phyloP scores from a whole-genome alignment of 768 basidiomycete genomes.

The Pleurotus salmoneostramineus region DNA sequence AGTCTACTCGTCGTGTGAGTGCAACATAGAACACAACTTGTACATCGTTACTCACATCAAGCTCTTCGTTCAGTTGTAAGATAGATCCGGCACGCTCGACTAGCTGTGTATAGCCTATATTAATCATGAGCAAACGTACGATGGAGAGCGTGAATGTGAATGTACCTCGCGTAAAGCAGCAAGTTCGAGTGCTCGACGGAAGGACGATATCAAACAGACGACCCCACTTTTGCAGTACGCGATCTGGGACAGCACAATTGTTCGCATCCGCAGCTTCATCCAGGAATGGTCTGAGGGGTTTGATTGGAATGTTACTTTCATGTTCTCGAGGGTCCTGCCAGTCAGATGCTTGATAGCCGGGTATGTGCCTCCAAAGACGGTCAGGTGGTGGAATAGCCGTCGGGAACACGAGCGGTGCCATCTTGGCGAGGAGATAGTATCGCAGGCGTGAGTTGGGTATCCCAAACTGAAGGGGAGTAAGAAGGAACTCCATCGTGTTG shows the following conservation, averaged over 20 bases:
- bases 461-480: conserved; percentile 76
- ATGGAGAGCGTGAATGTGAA: not conserved
- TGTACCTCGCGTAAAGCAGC: conserved; percentile 79
- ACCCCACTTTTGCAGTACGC: conserved; percentile 70
- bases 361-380: conserved; percentile 49
- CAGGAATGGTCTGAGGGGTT: not conserved
- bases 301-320: not conserved
- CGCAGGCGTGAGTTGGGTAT: conserved; percentile 81
- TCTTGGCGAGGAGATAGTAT: conserved; percentile 75
- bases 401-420: conserved; percentile 33
- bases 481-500: conserved; percentile 51
- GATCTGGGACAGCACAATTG: conserved; percentile 46
- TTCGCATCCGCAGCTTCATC: not conserved
- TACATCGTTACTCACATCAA: conserved; percentile 45
- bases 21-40: not conserved
- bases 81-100: conserved; percentile 79
- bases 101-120: conserved; percentile 66
- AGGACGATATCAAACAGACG: conserved; percentile 76
- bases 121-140: not conserved
- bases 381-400: conserved; percentile 12
- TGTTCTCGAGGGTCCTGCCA: conserved; percentile 37
- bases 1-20: conserved; percentile 40
- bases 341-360: conserved; percentile 28
- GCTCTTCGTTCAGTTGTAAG: conserved; percentile 61
- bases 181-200: conserved; percentile 57